These are phyloP conservation scores for Cladosporium sp. DNA, from an alignment of 2,329 filamentous ascomycete genomes.

Conservation along the genomic window DNA sequence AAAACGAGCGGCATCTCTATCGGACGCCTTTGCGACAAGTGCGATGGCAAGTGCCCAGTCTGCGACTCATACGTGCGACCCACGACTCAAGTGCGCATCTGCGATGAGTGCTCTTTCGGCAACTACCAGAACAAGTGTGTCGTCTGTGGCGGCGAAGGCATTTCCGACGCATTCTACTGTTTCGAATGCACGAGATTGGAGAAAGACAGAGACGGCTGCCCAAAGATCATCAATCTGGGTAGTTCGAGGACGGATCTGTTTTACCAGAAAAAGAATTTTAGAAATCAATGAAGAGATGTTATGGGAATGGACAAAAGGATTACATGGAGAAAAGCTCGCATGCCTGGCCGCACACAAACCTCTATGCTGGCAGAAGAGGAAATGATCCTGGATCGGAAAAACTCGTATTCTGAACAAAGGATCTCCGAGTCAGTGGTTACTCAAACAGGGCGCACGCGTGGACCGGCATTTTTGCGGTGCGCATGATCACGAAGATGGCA, in stretches of 20 bases:
- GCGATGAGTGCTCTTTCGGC: constrained; percentile 98
- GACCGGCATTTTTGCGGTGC: too few relatives aligned
- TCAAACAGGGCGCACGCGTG: too few relatives aligned
- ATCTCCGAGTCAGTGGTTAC: too few relatives aligned
- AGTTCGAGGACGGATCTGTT: constrained; percentile 90
- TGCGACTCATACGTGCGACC: constrained; percentile 99
- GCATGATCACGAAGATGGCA: too few relatives aligned
- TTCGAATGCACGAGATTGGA: constrained; percentile 96
- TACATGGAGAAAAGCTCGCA: background rate
- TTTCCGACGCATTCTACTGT: constrained; percentile 98
- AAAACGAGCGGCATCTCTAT: constrained; percentile 97
- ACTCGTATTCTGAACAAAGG: too few relatives aligned
- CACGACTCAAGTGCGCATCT: constrained; percentile 94
- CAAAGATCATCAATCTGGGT: constrained; percentile 98
- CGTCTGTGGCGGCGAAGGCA: constrained; percentile 95
- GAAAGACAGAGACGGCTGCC: constrained; percentile 94
- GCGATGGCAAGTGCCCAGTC: constrained; percentile 97
- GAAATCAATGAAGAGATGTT: constrained; percentile 45
- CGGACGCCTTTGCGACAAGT: constrained; percentile 98
- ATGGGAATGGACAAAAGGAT: background rate
- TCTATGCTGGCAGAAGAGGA: too few relatives aligned
- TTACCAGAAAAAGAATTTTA: constrained; percentile 67
- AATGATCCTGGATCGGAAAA: too few relatives aligned
- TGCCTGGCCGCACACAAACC: too few relatives aligned
- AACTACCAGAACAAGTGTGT: constrained; percentile 99